Conservation (phyloP, 192 early-diverging fungal genomes). For the Backusella morwellensis region DNA sequence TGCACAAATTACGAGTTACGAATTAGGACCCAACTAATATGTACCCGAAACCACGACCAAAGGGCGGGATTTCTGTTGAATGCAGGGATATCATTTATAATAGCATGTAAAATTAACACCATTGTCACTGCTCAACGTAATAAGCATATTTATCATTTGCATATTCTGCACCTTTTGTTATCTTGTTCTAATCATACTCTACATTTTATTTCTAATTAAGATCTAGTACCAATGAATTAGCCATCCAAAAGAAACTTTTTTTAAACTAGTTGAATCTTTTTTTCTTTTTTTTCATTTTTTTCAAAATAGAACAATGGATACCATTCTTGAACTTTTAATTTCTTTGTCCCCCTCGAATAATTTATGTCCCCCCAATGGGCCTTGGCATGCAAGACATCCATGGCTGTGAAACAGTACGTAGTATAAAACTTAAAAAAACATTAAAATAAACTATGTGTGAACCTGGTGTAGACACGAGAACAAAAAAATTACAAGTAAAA, state of each 20-base stretch:
- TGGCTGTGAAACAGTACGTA: background rate
- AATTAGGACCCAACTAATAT: slow-evolving; percentile 14
- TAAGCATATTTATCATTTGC: background rate
- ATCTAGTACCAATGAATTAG: background rate
- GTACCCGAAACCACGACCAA: slow-evolving; percentile 10
- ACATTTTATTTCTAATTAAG: background rate
- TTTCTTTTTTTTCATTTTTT: background rate
- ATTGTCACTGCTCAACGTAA: background rate
- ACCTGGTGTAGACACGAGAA: background rate
- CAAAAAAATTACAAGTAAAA: background rate
- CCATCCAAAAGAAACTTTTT: background rate
- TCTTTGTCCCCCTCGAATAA: background rate
- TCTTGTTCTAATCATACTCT: background rate
- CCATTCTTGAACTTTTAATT: slow-evolving; percentile 1
- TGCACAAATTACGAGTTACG: slow-evolving; percentile 9
- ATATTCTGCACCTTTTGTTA: background rate
- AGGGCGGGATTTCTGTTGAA: slow-evolving; percentile 17
- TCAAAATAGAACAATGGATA: slow-evolving; percentile 8
- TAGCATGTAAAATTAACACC: background rate
- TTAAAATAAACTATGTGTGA: background rate
- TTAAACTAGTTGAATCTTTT: background rate
- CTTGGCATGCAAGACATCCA: background rate
- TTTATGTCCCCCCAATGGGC: background rate
- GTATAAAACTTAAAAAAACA: background rate
- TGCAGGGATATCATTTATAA: background rate